Conservation (phyloP, 768 basidiomycete species). For the Mycena alexandri region DNA sequence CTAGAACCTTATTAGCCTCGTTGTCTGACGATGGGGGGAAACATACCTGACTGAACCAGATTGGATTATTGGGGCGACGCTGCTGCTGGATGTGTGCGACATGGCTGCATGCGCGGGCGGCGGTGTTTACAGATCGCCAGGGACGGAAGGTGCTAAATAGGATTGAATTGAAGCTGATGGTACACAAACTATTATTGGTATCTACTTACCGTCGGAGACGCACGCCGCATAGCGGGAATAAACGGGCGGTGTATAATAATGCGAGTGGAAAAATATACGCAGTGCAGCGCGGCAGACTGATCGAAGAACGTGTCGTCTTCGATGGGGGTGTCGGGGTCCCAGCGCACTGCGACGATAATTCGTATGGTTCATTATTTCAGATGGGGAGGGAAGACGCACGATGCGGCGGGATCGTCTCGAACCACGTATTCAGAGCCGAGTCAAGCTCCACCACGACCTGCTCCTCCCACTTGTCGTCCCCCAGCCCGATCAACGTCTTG, state of each 20-base stretch:
- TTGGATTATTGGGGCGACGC: conserved; percentile 37
- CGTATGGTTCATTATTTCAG: not conserved
- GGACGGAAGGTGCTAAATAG: conserved; percentile 58
- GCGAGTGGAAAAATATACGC: conserved; percentile 58
- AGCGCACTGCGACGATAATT: conserved; percentile 21
- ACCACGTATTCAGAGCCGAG: conserved; percentile 1
- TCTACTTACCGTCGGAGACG: conserved; percentile 50
- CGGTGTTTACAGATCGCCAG: conserved; percentile 76
- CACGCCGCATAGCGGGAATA: conserved; percentile 62
- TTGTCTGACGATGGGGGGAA: not conserved
- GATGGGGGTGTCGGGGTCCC: conserved; percentile 23
- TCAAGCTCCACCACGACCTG: not conserved
- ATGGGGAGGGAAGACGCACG: conserved; percentile 4
- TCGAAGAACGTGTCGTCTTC: conserved; percentile 33
- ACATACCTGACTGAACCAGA: conserved; percentile 32
- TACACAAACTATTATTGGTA: too few relatives aligned
- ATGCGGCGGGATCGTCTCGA: conserved; percentile 9
- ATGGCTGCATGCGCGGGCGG: conserved; percentile 71
- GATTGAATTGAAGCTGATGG: not conserved
- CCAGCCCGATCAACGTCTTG: conserved; percentile 47
- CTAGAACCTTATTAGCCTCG: not conserved
- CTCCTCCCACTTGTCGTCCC: conserved; percentile 57
- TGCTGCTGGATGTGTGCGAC: conserved; percentile 63
- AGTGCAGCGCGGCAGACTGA: conserved; percentile 32
- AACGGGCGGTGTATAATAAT: conserved; percentile 75